Base-by-base conservation (phyloP, 192 early-diverging fungal genomes). In the Oehlia diaphana region DNA sequence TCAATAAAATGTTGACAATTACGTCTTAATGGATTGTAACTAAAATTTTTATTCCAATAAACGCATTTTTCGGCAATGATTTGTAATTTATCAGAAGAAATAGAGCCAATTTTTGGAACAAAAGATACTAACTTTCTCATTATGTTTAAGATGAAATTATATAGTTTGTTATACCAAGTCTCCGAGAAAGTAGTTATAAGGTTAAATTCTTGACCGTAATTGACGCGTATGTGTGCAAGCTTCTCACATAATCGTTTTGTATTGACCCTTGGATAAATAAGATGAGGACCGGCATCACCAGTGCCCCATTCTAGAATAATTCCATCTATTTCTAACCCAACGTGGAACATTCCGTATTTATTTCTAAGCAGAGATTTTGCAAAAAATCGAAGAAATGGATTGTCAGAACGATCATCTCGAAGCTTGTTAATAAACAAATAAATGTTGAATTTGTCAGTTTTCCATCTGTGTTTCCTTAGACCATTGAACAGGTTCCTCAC, bases 1-100 rank as follows among this genome's bases (percentile, higher is more conserved):
- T 44, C 39, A 14, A 70, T 39, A 70, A 70, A 70, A 44, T 39
- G 35, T 70, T 70, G 68, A 42, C 68, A 70, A 70, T 70, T 47
- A 21, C 19, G 16, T 1, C 2, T 42, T 42, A 7, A 0, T 8
- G 37, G 6, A 0, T 2, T n/a, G 47, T 47, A 70, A 70, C 47
- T 1, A 70, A 42, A 8, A n/a, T 14, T 47, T 5, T 44, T 70
- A 9, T 70, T 70, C 4, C n/a, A 70, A 70, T 44, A 44, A 70
- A 44, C 68, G 19, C 68, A 70, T 44, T 70, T 70, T 70, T n/a
- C 19, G 12, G 68, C 68, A 44, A 70, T 26, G 26, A 26, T 26
- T 26, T 26, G 26, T 26, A 26, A 26, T 26, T 26, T 26, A 26
- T 26, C 26, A n/a, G 2, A 13, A 14, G 65, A 0, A 14, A 67